phyloP scores from a whole-genome alignment of 306 rosid genomes.

The Citrullus mucosospermus region DNA sequence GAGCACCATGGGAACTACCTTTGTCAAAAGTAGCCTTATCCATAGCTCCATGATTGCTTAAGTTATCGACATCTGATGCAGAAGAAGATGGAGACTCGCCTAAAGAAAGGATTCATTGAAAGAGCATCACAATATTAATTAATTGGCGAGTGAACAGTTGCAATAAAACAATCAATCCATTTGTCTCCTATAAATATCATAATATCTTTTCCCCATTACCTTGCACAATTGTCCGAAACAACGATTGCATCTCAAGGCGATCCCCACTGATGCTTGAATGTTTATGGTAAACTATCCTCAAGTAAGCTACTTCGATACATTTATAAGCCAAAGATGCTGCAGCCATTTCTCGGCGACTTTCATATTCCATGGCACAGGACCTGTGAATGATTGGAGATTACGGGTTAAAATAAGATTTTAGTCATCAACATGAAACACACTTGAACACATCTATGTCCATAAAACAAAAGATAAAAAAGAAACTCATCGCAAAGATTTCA shows the following conservation, averaged over 20 bases:
- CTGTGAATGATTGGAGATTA: conserved; percentile 20
- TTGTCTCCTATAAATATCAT: not conserved
- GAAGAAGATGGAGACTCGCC: conserved; percentile 72
- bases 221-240: conserved; percentile 50
- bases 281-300: conserved; percentile 58
- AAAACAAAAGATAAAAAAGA: not conserved
- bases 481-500: not conserved
- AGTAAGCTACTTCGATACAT: conserved; percentile 79
- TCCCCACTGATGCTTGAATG: conserved; percentile 34
- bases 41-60: conserved; percentile 31
- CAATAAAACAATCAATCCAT: not conserved
- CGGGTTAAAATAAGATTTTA: not conserved
- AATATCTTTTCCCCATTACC: conserved; percentile 26
- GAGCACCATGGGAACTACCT: conserved; percentile 22
- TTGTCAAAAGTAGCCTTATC: conserved; percentile 29
- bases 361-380: conserved; percentile 64
- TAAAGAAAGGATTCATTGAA: not conserved
- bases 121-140: not conserved
- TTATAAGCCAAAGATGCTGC: conserved; percentile 82
- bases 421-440: not conserved
- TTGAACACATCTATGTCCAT: not conserved
- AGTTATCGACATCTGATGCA: conserved; percentile 56
- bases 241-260: conserved; percentile 48
- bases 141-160: not conserved
- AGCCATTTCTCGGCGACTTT: conserved; percentile 53